phyloP scores from a whole-genome alignment of 306 rosid species.

The Rosa rugosa region DNA sequence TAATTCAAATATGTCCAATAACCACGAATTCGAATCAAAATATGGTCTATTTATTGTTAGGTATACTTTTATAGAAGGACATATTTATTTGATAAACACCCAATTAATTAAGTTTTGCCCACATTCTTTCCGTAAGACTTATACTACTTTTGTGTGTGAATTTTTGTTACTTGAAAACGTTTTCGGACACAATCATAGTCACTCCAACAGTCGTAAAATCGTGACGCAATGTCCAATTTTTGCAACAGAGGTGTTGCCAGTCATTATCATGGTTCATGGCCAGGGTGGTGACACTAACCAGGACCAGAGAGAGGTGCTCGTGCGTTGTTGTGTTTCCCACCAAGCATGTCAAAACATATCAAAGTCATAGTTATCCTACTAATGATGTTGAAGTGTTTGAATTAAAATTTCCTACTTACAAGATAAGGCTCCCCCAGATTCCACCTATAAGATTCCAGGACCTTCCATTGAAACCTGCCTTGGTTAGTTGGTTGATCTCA shows the following conservation, averaged over 20 bases:
- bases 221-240: neutral
- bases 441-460: neutral
- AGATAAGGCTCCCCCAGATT: neutral
- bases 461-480: constrained; percentile 4
- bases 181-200: neutral
- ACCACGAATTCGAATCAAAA: no score
- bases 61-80: no score
- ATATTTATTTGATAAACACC: no score
- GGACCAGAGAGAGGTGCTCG: neutral
- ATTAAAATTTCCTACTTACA: neutral
- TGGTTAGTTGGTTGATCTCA: constrained; percentile 3
- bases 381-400: neutral
- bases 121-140: no score
- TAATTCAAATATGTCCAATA: no score
- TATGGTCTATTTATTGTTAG: no score
- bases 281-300: neutral
- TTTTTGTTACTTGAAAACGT: no score
- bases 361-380: neutral
- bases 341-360: neutral
- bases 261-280: neutral
- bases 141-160: no score
- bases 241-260: neutral
- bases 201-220: neutral
- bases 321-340: neutral
- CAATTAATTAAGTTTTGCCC: no score